Percentiles rank a stretch among this genome's conserved stretches.
Conservation (phyloP, 257 asterid species). For the Cynanchum wilfordii region DNA sequence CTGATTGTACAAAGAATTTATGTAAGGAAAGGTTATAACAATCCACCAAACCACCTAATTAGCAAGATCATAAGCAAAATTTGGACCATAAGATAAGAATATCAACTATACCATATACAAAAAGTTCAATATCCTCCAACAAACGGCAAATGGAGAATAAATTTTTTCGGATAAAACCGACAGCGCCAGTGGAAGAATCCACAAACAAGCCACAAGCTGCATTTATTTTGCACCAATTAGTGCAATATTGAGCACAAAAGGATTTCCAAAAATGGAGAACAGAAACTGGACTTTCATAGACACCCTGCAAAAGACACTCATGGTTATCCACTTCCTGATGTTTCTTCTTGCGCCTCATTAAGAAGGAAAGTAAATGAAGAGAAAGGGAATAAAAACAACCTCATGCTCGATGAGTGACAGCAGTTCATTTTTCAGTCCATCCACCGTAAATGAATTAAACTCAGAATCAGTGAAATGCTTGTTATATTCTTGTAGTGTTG, state of each 20-base stretch:
- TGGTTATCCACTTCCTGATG: slow-evolving; percentile 22
- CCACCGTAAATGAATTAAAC: slow-evolving; percentile 59
- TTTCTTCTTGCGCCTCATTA: background rate
- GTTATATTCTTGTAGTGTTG: slow-evolving; percentile 69
- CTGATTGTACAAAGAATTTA: slow-evolving; percentile 33
- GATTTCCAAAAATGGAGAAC: slow-evolving; percentile 66
- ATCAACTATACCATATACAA: slow-evolving; percentile 49
- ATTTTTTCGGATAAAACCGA: slow-evolving; percentile 72
- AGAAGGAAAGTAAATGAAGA: slow-evolving; percentile 4
- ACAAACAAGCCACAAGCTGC: slow-evolving; percentile 70
- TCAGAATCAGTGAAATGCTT: slow-evolving; percentile 76
- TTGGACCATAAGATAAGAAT: slow-evolving; percentile 9
- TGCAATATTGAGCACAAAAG: slow-evolving; percentile 54
- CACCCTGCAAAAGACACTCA: slow-evolving; percentile 48
- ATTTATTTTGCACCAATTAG: slow-evolving; percentile 71
- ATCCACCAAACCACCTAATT: slow-evolving; percentile 10
- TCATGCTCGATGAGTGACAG: slow-evolving; percentile 64
- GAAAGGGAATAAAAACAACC: slow-evolving; percentile 37
- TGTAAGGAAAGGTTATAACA: slow-evolving; percentile 19
- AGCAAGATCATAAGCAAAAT: slow-evolving; percentile 21
- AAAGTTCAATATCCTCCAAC: slow-evolving; percentile 76
- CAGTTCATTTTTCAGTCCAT: slow-evolving; percentile 82
- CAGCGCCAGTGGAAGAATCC: slow-evolving; percentile 68
- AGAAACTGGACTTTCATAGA: slow-evolving; percentile 58
- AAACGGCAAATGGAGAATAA: slow-evolving; percentile 70